Evolutionary conservation across 768 basidiomycete species (phyloP).

Genomic region (Tremella fuciformis): DNA sequence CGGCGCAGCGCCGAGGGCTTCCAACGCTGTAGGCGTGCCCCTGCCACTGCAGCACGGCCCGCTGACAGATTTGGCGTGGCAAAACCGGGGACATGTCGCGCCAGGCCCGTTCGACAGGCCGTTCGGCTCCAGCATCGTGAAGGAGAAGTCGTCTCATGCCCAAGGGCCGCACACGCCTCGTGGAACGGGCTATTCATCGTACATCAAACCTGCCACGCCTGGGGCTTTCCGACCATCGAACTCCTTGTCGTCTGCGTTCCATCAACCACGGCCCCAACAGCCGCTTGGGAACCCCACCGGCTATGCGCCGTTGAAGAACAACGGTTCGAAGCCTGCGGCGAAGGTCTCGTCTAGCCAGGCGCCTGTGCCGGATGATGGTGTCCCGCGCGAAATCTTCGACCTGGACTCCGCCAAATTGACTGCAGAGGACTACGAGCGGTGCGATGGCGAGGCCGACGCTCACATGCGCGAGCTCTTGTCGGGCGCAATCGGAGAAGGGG

Average conservation of each 20-base stretch:
- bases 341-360: constrained; percentile 2
- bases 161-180: constrained; percentile 1
- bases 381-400: constrained; percentile 34
- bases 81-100: neutral
- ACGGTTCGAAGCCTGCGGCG: neutral
- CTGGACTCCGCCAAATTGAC: constrained; percentile 30
- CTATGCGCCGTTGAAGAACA: neutral
- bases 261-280: constrained; percentile 28
- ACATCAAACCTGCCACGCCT: constrained; percentile 44
- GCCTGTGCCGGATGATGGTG: constrained; percentile 18
- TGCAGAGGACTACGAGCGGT: constrained; percentile 34
- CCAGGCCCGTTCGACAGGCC: constrained; percentile 1
- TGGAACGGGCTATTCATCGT: constrained; percentile 10
- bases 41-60: neutral
- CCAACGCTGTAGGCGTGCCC: neutral
- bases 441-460: constrained; percentile 66
- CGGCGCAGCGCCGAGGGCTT: neutral
- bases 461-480: constrained; percentile 73
- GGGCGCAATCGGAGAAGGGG: constrained; percentile 61
- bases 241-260: constrained; percentile 4
- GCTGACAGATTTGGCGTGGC: neutral
- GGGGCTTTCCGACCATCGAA: constrained; percentile 19
- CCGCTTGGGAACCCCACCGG: constrained; percentile 11
- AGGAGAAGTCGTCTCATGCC: neutral
- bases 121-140: constrained; percentile 20